Base-by-base conservation (phyloP, 345 rosid species). In the Brassica nigra region DNA sequence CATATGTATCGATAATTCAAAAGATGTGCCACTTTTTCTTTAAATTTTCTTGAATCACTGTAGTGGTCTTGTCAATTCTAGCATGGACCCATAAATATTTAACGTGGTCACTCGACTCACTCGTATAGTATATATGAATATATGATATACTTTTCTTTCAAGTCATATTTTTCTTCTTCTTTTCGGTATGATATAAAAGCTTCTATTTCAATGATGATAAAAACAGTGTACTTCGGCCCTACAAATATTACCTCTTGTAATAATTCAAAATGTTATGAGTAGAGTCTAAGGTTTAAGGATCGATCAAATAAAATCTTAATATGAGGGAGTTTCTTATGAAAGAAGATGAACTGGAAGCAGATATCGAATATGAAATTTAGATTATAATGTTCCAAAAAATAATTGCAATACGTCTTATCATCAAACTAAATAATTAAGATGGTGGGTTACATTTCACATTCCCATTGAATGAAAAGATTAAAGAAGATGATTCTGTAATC, bases 31-130 rank as follows among this genome's bases (percentile, higher is more conserved):
- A 80, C 83, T 80, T 80, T 74, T 70, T 66, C 58, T 34, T 70
- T 80, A 64, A 8, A 30, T 30, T 57, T 70, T 2, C 27, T 62
- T 73, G 68, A 62, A 61, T 80, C 16, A 75, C 80, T 70, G 73
- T 76, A 70, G 68, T 70, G 79, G 83, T 80, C 76, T 80, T 39
- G 83, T 80, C 80, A 76, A 80, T 80, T 80, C 76, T 42, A 57
- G 64, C 63, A 76, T 76, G 83, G 80, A 80, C 80, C 83, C 83
- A 80, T 70, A 76, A 80, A 75, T 80, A 80, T 80, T 64, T 76
- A 80, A 80, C 79, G 79, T 80, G 71, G 80, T 65, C 72, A 75
- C 57, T 80, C 73, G 68, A 66, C 77, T 65, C 72, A 75, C 63
- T 80, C 73, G 68, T 65, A 80, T 80, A 75, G 70, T 76, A 23